Percentiles rank a stretch among this genome's conserved stretches.
phyloP scores from a whole-genome alignment of 1,284 basidiomycete species.

The Xanthoconium separans region DNA sequence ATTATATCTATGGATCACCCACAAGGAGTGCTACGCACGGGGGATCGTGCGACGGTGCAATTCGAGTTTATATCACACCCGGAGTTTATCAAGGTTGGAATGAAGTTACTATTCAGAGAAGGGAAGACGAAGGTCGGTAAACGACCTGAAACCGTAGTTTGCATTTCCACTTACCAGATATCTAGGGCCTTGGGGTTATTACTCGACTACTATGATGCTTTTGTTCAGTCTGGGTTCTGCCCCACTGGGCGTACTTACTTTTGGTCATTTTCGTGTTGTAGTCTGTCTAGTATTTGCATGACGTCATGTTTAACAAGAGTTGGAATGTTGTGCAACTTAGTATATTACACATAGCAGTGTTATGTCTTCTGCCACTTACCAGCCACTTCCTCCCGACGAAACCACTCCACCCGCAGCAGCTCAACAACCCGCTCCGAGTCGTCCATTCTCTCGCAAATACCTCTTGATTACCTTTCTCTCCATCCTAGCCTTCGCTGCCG shows the following conservation, averaged over 20 bases:
- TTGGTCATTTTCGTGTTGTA: no score
- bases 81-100: constrained; percentile 89
- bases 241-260: no score
- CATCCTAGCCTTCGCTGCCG: constrained; percentile 15
- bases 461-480: constrained; percentile 22
- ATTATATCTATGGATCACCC: constrained; percentile 89
- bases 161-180: background rate
- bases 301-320: constrained; percentile 19
- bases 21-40: constrained; percentile 84
- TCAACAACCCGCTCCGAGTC: constrained; percentile 11
- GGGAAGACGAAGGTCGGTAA: constrained; percentile 83
- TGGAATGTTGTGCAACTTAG: constrained; percentile 24
- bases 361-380: constrained; percentile 23
- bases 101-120: constrained; percentile 89
- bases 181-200: constrained; percentile 44
- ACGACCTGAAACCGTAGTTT: background rate
- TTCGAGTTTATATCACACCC: constrained; percentile 91
- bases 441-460: constrained; percentile 14
- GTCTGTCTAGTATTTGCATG: constrained; percentile 6
- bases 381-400: constrained; percentile 24
- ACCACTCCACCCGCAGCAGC: constrained; percentile 2
- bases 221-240: background rate
- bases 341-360: no score
- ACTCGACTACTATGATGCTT: constrained; percentile 36
- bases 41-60: constrained; percentile 84